Percentiles rank a stretch among this genome's conserved stretches.
Conservation (phyloP, 176 grass and related monocot genomes). For the Rhynchospora breviuscula region DNA sequence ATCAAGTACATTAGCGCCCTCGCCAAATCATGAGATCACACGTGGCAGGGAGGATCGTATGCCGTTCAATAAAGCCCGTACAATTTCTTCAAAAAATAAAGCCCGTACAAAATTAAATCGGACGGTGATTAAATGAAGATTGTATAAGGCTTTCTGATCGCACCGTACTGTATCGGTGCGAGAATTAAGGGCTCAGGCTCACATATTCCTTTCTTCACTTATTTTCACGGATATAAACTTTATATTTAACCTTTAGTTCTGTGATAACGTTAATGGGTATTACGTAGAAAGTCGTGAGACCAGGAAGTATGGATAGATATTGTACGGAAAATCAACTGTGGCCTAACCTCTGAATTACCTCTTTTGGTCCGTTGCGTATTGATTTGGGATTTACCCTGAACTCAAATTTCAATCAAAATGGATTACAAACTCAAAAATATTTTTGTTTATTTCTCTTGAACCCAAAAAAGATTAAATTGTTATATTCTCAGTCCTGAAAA, state of each 20-base stretch:
- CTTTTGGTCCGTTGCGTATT: neutral
- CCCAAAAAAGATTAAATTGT: neutral
- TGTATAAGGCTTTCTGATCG: neutral
- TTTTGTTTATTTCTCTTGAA: neutral
- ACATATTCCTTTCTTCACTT: neutral
- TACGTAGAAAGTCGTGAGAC: neutral
- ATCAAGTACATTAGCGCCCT: neutral
- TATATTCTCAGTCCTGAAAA: too few relatives aligned
- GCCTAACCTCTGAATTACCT: neutral
- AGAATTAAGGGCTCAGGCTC: neutral
- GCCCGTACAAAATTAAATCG: neutral
- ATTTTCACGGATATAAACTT: neutral
- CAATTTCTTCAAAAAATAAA: too few relatives aligned
- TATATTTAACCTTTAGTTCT: too few relatives aligned
- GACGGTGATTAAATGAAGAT: neutral
- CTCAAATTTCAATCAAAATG: neutral
- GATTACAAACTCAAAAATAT: neutral
- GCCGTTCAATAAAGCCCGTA: neutral
- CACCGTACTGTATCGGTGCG: neutral
- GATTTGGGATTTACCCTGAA: neutral
- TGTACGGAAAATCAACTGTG: neutral
- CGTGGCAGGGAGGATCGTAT: neutral
- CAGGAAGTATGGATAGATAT: neutral
- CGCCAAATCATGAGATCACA: neutral
- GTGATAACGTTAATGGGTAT: neutral